phyloP scores from a whole-genome alignment of 176 grass and related monocot genomes.

The Juncus effusus region DNA sequence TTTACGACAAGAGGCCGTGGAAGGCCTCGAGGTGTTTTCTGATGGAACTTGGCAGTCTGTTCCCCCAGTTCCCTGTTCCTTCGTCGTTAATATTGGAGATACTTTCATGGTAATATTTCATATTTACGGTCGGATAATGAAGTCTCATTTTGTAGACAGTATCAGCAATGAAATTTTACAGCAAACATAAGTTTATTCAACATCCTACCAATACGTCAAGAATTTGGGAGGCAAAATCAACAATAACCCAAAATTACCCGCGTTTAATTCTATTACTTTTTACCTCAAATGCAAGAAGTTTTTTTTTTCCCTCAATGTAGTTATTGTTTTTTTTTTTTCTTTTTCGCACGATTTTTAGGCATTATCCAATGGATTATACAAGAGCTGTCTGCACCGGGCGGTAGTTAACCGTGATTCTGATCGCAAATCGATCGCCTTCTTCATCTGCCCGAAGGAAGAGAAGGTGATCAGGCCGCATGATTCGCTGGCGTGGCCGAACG shows the following conservation, averaged over 20 bases:
- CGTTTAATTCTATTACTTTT: not conserved
- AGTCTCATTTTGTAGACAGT: too few species aligned
- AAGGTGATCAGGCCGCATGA: conserved; percentile 23
- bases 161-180: too few species aligned
- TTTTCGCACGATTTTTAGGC: conserved; percentile 15
- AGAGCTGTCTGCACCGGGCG: conserved; percentile 33
- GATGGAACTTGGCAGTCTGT: conserved; percentile 45
- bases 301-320: conserved; percentile 1
- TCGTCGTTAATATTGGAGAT: conserved; percentile 79
- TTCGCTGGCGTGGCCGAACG: not conserved
- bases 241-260: too few species aligned
- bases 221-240: too few species aligned
- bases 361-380: conserved; percentile 25
- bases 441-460: conserved; percentile 14
- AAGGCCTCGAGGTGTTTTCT: conserved; percentile 66
- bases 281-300: not conserved
- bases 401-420: conserved; percentile 17
- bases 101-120: conserved; percentile 56
- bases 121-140: not conserved
- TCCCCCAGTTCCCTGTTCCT: conserved; percentile 39
- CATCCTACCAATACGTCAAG: too few species aligned
- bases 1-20: conserved; percentile 56
- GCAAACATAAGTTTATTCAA: too few species aligned
- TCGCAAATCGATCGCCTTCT: conserved; percentile 29
- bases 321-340: conserved; percentile 1